A percentile compares a stretch with the other conserved stretches of the same genome.
These are phyloP conservation scores for Stramenopiles sp. DNA, from an alignment of 352 stramenopile genomes.

Conservation along the genomic window DNA sequence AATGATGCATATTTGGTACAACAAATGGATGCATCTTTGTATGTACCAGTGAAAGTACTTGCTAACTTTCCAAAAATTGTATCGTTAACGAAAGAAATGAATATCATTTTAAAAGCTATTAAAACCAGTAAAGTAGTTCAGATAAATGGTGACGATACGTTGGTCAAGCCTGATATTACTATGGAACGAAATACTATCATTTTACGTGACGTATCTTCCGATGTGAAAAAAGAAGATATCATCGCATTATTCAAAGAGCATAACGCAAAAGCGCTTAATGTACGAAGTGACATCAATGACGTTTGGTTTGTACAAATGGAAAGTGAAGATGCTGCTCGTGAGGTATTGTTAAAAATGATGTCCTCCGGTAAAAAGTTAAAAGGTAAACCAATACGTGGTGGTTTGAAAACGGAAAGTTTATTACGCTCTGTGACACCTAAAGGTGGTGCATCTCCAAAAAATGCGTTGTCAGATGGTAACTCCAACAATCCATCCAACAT, in stretches of 20 bases:
- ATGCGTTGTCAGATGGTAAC: constrained; percentile 1
- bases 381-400: constrained; percentile 56
- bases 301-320: constrained; percentile 74
- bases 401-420: constrained; percentile 72
- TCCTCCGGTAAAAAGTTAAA: constrained; percentile 63
- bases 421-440: constrained; percentile 65
- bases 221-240: constrained; percentile 50
- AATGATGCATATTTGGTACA: constrained; percentile 60
- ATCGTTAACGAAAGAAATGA: constrained; percentile 39
- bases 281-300: constrained; percentile 70
- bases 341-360: constrained; percentile 51
- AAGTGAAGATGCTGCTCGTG: constrained; percentile 56
- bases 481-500: neutral
- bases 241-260: constrained; percentile 49
- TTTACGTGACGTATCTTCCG: constrained; percentile 63
- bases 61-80: constrained; percentile 57
- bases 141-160: constrained; percentile 46
- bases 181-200: constrained; percentile 75
- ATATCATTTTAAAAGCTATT: constrained; percentile 41
- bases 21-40: constrained; percentile 69
- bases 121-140: constrained; percentile 36
- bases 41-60: constrained; percentile 50
- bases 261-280: constrained; percentile 41
- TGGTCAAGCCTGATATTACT: constrained; percentile 74
- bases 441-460: constrained; percentile 22